Evolutionary conservation across 2,329 filamentous ascomycete genomes (phyloP), one percentile per base, ranked within the genome.

Genomic region (Botrytis aclada): DNA sequence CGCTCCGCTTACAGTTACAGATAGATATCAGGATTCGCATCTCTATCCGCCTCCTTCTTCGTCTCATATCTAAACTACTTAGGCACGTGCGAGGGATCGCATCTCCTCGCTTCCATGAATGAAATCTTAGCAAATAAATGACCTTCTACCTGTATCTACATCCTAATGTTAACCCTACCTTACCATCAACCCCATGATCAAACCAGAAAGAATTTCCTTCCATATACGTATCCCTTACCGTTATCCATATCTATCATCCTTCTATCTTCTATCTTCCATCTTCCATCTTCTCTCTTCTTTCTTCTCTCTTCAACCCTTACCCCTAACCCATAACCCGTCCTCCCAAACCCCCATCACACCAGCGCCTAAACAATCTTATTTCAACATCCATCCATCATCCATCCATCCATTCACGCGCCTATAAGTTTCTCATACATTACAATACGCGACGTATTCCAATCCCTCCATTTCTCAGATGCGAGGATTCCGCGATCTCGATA

Each of bases 351-450:
- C 14, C 14, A 29, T 16, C 25, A 1, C 22, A 29, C 61, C 16
- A 63, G 61, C 61, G 37, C 61, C 29, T 63, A 20, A n/a, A 41
- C 37, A 62, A 62, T 62, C 60, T 62, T 63, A 63, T 41, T 29
- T 29, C 37, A 43, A 63, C 37, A 43, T 63, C 61, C 22, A 43
- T 41, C 37, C 61, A 43, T 41, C 37, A 37, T 41, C 20, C 10
- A 39, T 41, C 22, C 22, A 34, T 61, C 22, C 10, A 5, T 7
- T n/a, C 22, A 61, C 37, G 60, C 60, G 60, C 37, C 37, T 39
- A 25, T 6, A 37, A 34, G 32, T 61, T 61, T 25, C 20, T 37
- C 14, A 34, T 61, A 25, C 22, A 32, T 58, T 12, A 20, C 29
- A 56, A 16, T n/a, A n/a, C n/a, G n/a, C n/a, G 3, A 14, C n/a